A percentile compares a stretch with the other conserved stretches of the same genome.
Conservation (phyloP, 208 protist species). For the Phytomonas sp. region DNA sequence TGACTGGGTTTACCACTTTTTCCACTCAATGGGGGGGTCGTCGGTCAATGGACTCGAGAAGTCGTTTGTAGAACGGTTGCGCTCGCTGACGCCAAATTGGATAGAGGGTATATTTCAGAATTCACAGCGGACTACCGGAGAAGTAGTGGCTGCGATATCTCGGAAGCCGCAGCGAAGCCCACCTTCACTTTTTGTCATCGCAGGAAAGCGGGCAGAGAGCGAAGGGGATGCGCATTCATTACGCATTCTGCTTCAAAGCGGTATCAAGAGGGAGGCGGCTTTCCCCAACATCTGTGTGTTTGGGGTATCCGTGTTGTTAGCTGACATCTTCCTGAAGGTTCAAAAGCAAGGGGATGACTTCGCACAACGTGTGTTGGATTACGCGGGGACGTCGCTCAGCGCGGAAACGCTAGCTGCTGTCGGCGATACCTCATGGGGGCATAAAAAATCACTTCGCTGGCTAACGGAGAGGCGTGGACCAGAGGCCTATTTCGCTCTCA, state of each 20-base stretch:
- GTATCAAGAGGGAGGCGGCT: neutral
- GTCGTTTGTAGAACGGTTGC: neutral
- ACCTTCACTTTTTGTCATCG: neutral
- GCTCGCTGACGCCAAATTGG: neutral
- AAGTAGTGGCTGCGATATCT: neutral
- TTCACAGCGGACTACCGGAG: neutral
- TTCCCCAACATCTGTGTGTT: conserved; percentile 1
- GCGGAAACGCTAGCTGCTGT: conserved; percentile 14
- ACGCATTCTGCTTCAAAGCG: conserved; percentile 1
- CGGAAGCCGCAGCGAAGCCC: neutral
- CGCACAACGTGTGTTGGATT: neutral
- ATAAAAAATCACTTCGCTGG: conserved; percentile 17
- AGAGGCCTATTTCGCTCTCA: conserved; percentile 40
- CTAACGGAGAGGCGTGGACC: conserved; percentile 42
- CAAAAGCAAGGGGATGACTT: neutral
- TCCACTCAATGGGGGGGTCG: neutral
- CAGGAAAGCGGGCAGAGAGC: neutral
- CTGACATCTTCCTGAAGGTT: neutral
- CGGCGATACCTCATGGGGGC: conserved; percentile 19
- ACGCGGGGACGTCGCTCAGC: conserved; percentile 14
- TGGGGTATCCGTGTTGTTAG: conserved; percentile 1
- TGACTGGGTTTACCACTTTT: neutral
- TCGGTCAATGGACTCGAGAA: neutral
- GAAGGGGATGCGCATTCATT: neutral
- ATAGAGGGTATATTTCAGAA: conserved; percentile 1